A percentile compares a stretch with the other conserved stretches of the same genome.
Conservation (phyloP, 441 rosid genomes). For the Gossypium lobatum region DNA sequence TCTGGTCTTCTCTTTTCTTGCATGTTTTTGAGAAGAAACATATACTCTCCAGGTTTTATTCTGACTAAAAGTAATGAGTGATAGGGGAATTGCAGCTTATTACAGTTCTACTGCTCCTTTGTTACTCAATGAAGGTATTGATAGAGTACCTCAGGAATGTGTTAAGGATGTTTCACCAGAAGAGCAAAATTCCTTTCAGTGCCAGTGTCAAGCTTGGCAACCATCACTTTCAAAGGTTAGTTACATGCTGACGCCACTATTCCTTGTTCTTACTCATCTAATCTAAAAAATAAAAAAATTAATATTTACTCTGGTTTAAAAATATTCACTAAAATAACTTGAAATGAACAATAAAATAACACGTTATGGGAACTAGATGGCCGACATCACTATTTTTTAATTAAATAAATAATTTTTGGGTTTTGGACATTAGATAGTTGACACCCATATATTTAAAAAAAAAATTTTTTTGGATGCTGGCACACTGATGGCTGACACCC, state of each 20-base stretch:
- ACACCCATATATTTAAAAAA: too few species aligned
- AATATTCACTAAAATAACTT: too few species aligned
- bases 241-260: not conserved
- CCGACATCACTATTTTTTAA: too few species aligned
- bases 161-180: conserved; percentile 5
- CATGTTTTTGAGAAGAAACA: not conserved
- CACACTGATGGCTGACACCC: too few species aligned
- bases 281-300: too few species aligned
- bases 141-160: conserved; percentile 13
- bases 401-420: not conserved
- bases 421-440: too few species aligned
- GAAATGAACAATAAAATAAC: too few species aligned
- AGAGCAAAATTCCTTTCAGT: conserved; percentile 10
- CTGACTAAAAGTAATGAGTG: conserved; percentile 26
- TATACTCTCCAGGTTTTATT: not conserved
- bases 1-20: not conserved
- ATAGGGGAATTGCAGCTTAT: conserved; percentile 9
- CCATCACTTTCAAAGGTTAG: conserved; percentile 28
- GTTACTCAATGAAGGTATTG: conserved; percentile 6
- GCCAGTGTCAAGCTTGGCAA: conserved; percentile 19
- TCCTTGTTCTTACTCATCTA: not conserved
- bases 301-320: too few species aligned
- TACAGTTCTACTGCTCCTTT: conserved; percentile 18
- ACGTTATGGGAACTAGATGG: too few species aligned
- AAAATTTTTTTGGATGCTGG: too few species aligned